Evolutionary conservation across 2,329 filamentous ascomycete species (phyloP), one percentile per base, ranked within the genome.

Genomic region (Aspergillus ruber): DNA sequence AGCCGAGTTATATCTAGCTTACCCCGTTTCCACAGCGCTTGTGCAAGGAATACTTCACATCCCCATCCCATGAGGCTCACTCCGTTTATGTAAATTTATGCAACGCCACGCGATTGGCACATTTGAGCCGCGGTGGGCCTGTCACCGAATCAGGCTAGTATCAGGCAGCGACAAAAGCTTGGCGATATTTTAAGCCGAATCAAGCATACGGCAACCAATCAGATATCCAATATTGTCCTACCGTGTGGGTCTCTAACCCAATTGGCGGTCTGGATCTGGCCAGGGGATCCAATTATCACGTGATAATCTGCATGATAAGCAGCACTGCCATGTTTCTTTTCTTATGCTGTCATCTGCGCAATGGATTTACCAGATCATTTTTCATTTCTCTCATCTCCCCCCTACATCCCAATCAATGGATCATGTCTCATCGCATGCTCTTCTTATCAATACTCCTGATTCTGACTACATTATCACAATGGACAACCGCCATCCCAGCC

Each of bases 401-500:
- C 3, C 33, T 35, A n/a, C 6, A 17, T n/a, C 15, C 3, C n/a
- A 35, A n/a, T 35, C 8, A 35, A 15, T 35, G 33, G 33, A 29
- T 5, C 6, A 35, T 35, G 33, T n/a, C n/a, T 35, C 33, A 35
- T 9, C 21, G 4, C 17, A 20, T 20, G 12, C 18, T 20, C 18
- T 23, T 17, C 38, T 18, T 41, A 6, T 13, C 21, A 29, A n/a
- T 42, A 6, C 8, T 25, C 13, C 17, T 39, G 3, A 3, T 35
- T 2, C 36, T 39, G 2, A 6, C 9, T 18, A 18, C 15, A 6
- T 13, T 39, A 39, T 10, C 18, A 39, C 36, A 18, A 39, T 20
- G 36, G 36, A 27, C 40, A 7, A 7, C 18, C 21, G 40, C 50
- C 1, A 6, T 41, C 10, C 50, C 52, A 25, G 18, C 49, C 12